These are phyloP conservation scores for Ampelocalamus luodianensis DNA, from an alignment of 176 grass and related monocot genomes.

Conservation along the genomic window DNA sequence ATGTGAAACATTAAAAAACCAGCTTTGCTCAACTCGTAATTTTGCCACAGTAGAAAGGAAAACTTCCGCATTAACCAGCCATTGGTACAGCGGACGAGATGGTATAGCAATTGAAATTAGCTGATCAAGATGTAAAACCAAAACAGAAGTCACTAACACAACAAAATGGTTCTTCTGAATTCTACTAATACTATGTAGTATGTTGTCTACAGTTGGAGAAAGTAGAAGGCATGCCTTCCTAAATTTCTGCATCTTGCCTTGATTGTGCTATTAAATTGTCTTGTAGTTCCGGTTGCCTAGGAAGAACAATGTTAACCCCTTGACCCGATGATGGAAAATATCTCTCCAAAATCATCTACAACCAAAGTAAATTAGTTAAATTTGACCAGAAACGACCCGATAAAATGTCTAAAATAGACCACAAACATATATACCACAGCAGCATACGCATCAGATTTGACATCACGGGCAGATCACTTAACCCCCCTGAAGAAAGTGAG, in stretches of 20 bases:
- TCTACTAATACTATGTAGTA: neutral
- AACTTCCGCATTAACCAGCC: neutral
- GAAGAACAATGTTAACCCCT: conserved; percentile 76
- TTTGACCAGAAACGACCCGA: neutral
- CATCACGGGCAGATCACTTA: conserved; percentile 59
- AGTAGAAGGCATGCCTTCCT: neutral
- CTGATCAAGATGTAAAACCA: neutral
- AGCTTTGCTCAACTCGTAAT: neutral
- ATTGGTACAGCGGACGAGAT: neutral
- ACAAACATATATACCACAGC: conserved; percentile 58
- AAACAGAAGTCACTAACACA: neutral
- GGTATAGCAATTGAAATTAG: neutral
- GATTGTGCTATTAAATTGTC: conserved; percentile 51
- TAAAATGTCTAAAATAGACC: neutral
- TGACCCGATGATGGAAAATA: conserved; percentile 69
- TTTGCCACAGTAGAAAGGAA: neutral
- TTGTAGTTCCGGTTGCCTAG: conserved; percentile 63
- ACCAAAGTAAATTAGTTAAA: neutral
- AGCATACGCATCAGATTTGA: conserved; percentile 83
- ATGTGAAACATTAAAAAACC: neutral
- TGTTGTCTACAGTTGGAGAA: conserved; percentile 20
- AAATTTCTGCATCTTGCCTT: conserved; percentile 44
- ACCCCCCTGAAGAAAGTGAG: conserved; percentile 61
- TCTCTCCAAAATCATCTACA: conserved; percentile 88
- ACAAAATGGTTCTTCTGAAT: neutral